Conservation (phyloP, 2,329 filamentous ascomycete species). For the Pseudogymnoascus sp. region DNA sequence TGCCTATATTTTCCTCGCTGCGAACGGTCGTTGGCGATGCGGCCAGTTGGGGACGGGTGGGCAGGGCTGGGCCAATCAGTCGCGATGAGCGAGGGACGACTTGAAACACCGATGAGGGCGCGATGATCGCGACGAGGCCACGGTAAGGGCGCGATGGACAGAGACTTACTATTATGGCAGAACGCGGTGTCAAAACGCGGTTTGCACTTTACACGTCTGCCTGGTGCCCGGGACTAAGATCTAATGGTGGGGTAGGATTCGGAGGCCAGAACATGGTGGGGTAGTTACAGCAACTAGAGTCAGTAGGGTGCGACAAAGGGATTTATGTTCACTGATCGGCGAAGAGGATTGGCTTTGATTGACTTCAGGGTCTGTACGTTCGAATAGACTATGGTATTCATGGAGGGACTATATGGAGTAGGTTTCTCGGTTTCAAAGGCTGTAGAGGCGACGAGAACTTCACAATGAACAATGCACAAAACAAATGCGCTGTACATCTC, state of each 20-base stretch:
- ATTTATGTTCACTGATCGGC: background rate
- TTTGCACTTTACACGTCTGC: constrained; percentile 2
- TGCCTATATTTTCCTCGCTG: constrained; percentile 1
- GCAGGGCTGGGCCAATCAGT: constrained; percentile 4
- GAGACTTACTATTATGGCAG: too few species aligned
- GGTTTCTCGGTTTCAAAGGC: background rate
- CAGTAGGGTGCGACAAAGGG: background rate
- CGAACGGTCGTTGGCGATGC: background rate
- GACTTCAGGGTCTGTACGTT: background rate
- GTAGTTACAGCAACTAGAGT: background rate
- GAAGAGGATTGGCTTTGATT: background rate
- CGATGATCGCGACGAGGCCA: background rate
- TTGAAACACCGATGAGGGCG: background rate
- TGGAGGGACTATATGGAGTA: background rate
- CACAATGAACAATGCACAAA: background rate
- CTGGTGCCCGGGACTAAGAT: background rate
- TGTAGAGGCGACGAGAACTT: background rate
- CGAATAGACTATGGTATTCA: background rate
- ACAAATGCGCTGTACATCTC: background rate
- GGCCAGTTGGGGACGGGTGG: constrained; percentile 1
- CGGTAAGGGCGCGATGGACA: background rate
- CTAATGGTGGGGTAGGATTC: background rate
- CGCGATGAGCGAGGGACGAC: background rate
- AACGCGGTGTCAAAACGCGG: background rate
- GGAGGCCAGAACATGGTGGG: background rate